Evolutionary conservation across 202 grass and related monocot genomes (phyloP), one percentile per base, ranked within the genome.

Genomic region (Schoenoplectus triqueter): DNA sequence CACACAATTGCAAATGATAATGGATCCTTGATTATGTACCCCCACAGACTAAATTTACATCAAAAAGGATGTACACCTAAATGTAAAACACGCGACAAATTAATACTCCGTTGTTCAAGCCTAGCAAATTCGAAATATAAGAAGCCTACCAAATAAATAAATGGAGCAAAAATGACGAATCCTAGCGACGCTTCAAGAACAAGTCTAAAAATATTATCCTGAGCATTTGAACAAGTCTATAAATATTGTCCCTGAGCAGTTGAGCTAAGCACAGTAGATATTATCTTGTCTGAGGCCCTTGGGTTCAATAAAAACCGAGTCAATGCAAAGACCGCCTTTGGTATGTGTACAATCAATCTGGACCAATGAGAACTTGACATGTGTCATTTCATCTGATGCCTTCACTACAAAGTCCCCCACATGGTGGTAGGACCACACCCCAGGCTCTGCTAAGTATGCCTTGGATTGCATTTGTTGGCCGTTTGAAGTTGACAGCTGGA

Each of bases 281-380:
- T 81, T 89, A 76, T 79, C 85, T 81, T 82, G 71, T 5, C 31
- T 15, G 15, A 90, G 83, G 69, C 88, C 88, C 51, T 93, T 84
- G 0, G 93, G 95, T 50, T 89, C 84, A 80, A 98, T 77, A 50
- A 89, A 61, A 74, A 94, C 95, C 7, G 91, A 95, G 89, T 98
- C 95, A 15, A 95, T 81, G 15, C 90, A 99, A 3, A 98, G 87
- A 5, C 93, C 93, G n/a, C 95, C 92, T 87, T 99, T 99, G 3
- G 88, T 92, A 88, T 99, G 96, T 4, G 93, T 99, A 89, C 96
- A 99, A 20, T 99, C 96, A 70, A 95, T 99, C 67, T 99, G 96
- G 88, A 88, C 80, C 96, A 95, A 90, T 7, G 91, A 91, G 66
- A 99, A 99, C 3, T 70, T 70, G 82, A 98, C 59, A 44, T 51